Evolutionary conservation across 2,329 filamentous ascomycete species (phyloP).

Genomic region (Botrytis squamosa): DNA sequence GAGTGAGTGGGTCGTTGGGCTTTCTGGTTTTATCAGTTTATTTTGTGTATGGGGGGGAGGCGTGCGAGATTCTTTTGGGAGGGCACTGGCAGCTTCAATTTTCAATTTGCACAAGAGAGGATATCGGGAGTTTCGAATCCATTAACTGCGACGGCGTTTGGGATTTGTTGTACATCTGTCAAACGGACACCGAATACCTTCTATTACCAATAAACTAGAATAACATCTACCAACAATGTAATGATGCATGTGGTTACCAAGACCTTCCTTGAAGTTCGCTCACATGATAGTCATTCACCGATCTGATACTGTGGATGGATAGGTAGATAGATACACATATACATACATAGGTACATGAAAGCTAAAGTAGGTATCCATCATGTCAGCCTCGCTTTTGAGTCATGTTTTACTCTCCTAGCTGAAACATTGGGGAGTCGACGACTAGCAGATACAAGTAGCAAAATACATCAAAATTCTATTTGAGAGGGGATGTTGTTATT

Average conservation of each 20-base stretch:
- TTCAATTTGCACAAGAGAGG: slow-evolving; percentile 26
- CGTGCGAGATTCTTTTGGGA: slow-evolving; percentile 35
- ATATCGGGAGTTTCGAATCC: slow-evolving; percentile 21
- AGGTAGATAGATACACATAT: not conserved
- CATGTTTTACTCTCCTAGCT: not conserved
- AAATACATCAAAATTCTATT: not conserved
- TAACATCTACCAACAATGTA: slow-evolving; percentile 21
- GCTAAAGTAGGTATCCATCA: not conserved
- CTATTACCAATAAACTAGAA: slow-evolving; percentile 21
- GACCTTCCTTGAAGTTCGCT: not conserved
- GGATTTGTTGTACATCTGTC: slow-evolving; percentile 34
- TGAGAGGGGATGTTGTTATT: not conserved
- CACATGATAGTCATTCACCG: not conserved
- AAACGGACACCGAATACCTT: slow-evolving; percentile 27
- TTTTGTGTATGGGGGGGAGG: slow-evolving; percentile 25
- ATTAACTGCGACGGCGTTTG: slow-evolving; percentile 33
- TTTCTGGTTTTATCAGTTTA: slow-evolving; percentile 27
- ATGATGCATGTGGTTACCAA: slow-evolving; percentile 3
- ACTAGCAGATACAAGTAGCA: not conserved
- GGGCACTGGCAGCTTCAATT: slow-evolving; percentile 28
- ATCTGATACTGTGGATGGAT: not conserved
- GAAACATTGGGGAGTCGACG: not conserved
- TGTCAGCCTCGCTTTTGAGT: slow-evolving; percentile 9
- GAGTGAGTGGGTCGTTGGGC: slow-evolving; percentile 24
- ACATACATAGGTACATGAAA: not conserved